A percentile compares a stretch with the other conserved stretches of the same genome.
phyloP scores from a whole-genome alignment of 257 asterid species.

The Echites panduratus region DNA sequence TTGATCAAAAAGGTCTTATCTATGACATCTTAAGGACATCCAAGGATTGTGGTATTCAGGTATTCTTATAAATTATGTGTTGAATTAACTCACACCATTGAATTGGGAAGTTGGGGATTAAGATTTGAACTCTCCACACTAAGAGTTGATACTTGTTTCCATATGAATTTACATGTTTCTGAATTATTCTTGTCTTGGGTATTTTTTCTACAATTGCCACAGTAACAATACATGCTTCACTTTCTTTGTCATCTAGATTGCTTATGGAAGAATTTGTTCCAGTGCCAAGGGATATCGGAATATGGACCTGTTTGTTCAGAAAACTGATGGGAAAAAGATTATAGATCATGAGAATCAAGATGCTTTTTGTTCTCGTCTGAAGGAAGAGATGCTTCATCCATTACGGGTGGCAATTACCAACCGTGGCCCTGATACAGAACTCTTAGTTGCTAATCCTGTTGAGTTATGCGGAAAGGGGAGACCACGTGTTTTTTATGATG shows the following conservation, averaged over 20 bases:
- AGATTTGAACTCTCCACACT: not conserved
- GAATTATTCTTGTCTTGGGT: not conserved
- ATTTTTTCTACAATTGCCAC: conserved; percentile 1
- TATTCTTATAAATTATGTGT: conserved; percentile 13
- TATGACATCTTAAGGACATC: conserved; percentile 45
- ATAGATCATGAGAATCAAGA: conserved; percentile 30
- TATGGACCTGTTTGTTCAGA: conserved; percentile 41
- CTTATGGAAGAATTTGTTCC: conserved; percentile 39
- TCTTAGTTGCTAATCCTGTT: conserved; percentile 51
- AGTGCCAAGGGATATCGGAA: conserved; percentile 31
- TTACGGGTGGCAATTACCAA: conserved; percentile 37
- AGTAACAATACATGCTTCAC: conserved; percentile 2
- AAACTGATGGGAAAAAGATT: conserved; percentile 37
- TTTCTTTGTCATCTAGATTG: conserved; percentile 29
- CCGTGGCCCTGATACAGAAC: conserved; percentile 57
- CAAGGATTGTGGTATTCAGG: conserved; percentile 48
- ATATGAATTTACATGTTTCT: not conserved
- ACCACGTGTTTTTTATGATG: conserved; percentile 44
- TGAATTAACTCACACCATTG: not conserved
- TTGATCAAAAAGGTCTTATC: conserved; percentile 46
- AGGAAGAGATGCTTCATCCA: conserved; percentile 50
- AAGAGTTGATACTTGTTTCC: not conserved
- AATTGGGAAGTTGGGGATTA: not conserved
- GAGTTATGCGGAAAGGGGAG: conserved; percentile 51
- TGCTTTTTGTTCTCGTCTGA: conserved; percentile 35